These are phyloP conservation scores for Cytospora piceae DNA, from an alignment of 2,329 filamentous ascomycete genomes.

Conservation along the genomic window DNA sequence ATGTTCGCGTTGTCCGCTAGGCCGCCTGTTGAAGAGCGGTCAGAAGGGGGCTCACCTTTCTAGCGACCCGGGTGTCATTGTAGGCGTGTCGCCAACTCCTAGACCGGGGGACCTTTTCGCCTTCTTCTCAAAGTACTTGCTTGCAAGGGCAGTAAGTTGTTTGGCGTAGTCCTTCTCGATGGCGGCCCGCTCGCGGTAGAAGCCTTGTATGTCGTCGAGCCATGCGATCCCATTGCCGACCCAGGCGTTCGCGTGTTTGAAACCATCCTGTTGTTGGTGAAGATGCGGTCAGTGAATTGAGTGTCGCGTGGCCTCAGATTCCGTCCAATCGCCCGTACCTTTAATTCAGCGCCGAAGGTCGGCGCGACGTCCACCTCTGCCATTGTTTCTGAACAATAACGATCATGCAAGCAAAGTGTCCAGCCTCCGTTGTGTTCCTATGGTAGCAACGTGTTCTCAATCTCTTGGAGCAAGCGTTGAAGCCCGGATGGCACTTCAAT, in stretches of 20 bases:
- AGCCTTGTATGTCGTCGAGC: constrained; percentile 96
- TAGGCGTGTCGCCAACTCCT: constrained; percentile 91
- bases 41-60: constrained; percentile 64
- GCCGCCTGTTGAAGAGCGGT: background rate
- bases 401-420: constrained; percentile 26
- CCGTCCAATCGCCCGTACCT: constrained; percentile 59
- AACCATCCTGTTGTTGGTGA: constrained; percentile 73
- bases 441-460: background rate
- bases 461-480: constrained; percentile 6
- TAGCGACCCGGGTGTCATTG: constrained; percentile 91
- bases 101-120: constrained; percentile 83
- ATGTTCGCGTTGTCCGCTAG: constrained; percentile 21
- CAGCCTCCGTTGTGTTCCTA: background rate
- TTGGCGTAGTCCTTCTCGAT: constrained; percentile 97
- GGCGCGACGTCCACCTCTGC: constrained; percentile 81
- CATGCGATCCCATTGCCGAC: constrained; percentile 86
- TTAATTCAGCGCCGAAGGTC: constrained; percentile 91
- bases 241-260: constrained; percentile 94
- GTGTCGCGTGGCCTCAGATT: constrained; percentile 1
- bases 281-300: constrained; percentile 18
- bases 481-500: background rate
- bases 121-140: constrained; percentile 96
- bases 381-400: constrained; percentile 55
- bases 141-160: constrained; percentile 84
- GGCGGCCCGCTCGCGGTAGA: constrained; percentile 90